Evolutionary conservation across 495 filamentous ascomycete species (phyloP).

Genomic region (Hyphodiscus hymeniophilus): DNA sequence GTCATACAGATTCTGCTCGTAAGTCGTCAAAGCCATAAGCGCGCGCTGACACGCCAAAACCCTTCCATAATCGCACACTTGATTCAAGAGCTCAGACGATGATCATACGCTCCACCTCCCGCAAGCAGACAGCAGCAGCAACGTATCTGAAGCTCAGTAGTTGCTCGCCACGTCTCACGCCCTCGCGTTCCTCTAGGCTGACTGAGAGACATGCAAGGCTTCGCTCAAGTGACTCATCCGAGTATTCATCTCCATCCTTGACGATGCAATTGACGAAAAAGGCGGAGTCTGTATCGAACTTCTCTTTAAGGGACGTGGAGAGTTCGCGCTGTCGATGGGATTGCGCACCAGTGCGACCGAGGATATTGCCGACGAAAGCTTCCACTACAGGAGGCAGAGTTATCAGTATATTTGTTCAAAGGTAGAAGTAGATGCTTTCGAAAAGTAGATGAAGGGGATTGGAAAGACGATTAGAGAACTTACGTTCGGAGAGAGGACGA

Average conservation of each 20-base stretch:
- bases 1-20: no score
- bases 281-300: constrained; percentile 34
- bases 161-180: not conserved
- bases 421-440: no score
- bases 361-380: constrained; percentile 65
- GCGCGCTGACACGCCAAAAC: no score
- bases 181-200: constrained; percentile 10
- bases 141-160: constrained; percentile 23
- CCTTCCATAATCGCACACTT: no score
- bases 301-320: constrained; percentile 52
- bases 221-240: constrained; percentile 10
- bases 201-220: constrained; percentile 20
- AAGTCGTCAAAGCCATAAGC: no score
- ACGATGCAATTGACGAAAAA: constrained; percentile 16
- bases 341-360: constrained; percentile 53
- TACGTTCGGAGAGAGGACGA: constrained; percentile 53
- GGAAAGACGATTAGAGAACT: no score
- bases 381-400: no score
- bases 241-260: constrained; percentile 11
- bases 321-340: constrained; percentile 55
- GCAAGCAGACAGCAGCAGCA: constrained; percentile 20
- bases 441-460: no score
- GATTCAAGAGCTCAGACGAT: no score
- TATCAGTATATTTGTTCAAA: no score
- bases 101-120: constrained; percentile 13